Evolutionary conservation across 345 rosid genomes (phyloP).

Genomic region (Arabidopsis thaliana): DNA sequence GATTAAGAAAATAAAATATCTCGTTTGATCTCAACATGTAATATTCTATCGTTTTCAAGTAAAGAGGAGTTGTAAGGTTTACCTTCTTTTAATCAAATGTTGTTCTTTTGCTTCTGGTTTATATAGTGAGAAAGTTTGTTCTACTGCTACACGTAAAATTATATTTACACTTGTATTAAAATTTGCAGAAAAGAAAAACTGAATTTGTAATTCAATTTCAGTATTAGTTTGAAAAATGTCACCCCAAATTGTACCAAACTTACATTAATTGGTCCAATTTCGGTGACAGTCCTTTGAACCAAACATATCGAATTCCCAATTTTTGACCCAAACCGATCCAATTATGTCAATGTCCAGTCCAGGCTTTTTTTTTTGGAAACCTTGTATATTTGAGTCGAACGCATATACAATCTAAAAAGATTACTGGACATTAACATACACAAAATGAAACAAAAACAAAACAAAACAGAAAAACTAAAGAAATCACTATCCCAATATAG

Average conservation of each 20-base stretch:
- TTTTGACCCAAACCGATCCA: no score
- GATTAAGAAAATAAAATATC: background rate
- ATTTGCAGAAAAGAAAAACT: background rate
- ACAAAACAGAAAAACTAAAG: no score
- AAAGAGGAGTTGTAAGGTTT: conserved; percentile 3
- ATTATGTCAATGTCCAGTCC: no score
- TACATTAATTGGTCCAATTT: no score
- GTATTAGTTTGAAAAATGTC: background rate
- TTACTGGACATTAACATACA: no score
- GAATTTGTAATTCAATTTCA: background rate
- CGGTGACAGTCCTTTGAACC: no score
- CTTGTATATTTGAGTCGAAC: no score
- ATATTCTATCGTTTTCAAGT: background rate
- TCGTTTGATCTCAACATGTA: background rate
- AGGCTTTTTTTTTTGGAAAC: no score
- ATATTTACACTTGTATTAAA: background rate
- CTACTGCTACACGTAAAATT: background rate
- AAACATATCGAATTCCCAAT: no score
- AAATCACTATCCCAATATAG: no score
- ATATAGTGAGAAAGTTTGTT: background rate
- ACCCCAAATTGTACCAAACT: background rate
- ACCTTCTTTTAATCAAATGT: background rate
- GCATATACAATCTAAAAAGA: no score
- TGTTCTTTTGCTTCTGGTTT: background rate
- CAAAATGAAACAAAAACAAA: no score